These are phyloP conservation scores for Ophiocordyceps sinensis DNA, from an alignment of 2,329 filamentous ascomycete species.

Conservation along the genomic window DNA sequence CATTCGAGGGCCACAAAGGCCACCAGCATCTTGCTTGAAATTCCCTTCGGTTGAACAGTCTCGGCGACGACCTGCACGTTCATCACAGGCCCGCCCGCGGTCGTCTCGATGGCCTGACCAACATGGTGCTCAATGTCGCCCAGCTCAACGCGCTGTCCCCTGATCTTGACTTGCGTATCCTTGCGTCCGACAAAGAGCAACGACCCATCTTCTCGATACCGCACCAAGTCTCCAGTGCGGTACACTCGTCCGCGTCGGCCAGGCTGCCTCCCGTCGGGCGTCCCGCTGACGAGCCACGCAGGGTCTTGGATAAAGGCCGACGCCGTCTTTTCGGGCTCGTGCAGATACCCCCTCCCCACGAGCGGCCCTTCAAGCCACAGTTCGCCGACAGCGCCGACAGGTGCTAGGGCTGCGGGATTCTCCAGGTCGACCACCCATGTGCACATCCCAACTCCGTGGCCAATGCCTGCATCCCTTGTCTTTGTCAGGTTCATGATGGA, in stretches of 20 bases:
- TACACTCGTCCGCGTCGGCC: constrained; percentile 15
- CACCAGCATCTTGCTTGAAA: constrained; percentile 1
- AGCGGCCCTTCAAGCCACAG: constrained; percentile 25
- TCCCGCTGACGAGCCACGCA: constrained; percentile 8
- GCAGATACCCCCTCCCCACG: constrained; percentile 33
- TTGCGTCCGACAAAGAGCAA: not conserved
- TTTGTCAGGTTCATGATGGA: not conserved
- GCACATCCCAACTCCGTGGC: not conserved
- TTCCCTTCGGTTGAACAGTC: constrained; percentile 1
- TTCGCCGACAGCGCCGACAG: constrained; percentile 19
- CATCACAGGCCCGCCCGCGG: not conserved
- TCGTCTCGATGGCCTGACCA: not conserved
- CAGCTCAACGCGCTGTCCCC: constrained; percentile 1
- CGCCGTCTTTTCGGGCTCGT: constrained; percentile 27
- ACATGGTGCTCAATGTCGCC: constrained; percentile 1
- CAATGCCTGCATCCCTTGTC: not conserved
- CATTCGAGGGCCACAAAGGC: constrained; percentile 1
- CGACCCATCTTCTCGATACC: not conserved
- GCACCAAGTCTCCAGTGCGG: constrained; percentile 17
- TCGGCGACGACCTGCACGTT: constrained; percentile 2
- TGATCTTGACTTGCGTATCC: constrained; percentile 1
- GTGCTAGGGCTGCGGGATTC: constrained; percentile 12
- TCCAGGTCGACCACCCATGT: constrained; percentile 8
- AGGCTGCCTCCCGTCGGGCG: constrained; percentile 1
- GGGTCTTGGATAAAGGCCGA: constrained; percentile 28